phyloP scores from a whole-genome alignment of 2,329 filamentous ascomycete genomes.

The Beauveria pseudobassiana region DNA sequence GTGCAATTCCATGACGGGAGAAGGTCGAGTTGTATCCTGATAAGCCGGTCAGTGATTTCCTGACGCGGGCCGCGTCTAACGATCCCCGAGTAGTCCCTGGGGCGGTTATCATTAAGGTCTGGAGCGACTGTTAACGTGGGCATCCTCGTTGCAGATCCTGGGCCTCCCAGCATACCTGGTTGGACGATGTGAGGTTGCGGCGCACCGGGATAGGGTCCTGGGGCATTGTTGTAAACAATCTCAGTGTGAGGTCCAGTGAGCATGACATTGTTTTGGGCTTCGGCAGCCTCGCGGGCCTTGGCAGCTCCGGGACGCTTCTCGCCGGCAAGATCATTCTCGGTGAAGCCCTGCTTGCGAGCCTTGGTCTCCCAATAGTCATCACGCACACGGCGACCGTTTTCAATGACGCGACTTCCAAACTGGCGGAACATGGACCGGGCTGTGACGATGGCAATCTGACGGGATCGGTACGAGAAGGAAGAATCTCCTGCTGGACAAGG shows the following conservation, averaged over 20 bases:
- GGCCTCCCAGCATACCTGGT: constrained; percentile 61
- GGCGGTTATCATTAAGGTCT: constrained; percentile 68
- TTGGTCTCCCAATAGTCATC: constrained; percentile 99
- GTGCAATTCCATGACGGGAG: constrained; percentile 69
- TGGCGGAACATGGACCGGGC: constrained; percentile 98
- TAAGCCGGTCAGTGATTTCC: constrained; percentile 80
- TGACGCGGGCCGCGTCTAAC: constrained; percentile 73
- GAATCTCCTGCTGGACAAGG: constrained; percentile 85
- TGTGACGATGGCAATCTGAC: constrained; percentile 96
- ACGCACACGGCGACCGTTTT: constrained; percentile 80
- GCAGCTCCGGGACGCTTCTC: constrained; percentile 92
- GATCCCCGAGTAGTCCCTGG: constrained; percentile 76
- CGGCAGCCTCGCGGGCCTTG: constrained; percentile 77
- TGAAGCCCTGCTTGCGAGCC: constrained; percentile 94
- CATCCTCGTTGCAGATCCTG: constrained; percentile 62
- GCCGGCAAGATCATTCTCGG: constrained; percentile 88
- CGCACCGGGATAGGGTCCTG: constrained; percentile 56
- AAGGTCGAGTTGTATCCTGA: constrained; percentile 75
- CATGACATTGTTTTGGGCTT: constrained; percentile 56
- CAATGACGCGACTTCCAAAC: constrained; percentile 90
- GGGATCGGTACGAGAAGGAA: constrained; percentile 96
- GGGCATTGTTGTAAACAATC: constrained; percentile 78
- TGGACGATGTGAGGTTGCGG: constrained; percentile 63
- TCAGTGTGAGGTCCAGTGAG: constrained; percentile 68
- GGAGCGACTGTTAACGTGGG: constrained; percentile 78